Conservation (phyloP, 345 rosid genomes). For the Pugionium dolabratum region DNA sequence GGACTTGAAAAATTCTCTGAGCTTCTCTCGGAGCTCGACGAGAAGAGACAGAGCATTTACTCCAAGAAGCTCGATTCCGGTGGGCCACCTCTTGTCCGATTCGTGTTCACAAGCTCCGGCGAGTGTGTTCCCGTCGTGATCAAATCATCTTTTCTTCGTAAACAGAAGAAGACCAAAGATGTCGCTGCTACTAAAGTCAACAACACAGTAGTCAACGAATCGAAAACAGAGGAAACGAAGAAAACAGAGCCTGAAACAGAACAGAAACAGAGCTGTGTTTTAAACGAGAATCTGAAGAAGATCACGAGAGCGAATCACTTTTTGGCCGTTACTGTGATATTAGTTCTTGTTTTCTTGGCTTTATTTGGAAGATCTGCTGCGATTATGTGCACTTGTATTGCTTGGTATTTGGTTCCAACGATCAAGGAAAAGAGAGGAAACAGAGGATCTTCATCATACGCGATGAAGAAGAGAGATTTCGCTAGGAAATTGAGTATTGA, state of each 20-base stretch:
- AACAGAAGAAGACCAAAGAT: constrained; percentile 21
- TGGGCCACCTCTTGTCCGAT: constrained; percentile 57
- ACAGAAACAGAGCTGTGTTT: constrained; percentile 32
- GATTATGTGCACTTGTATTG: constrained; percentile 55
- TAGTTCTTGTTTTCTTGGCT: constrained; percentile 56
- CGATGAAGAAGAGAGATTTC: constrained; percentile 52
- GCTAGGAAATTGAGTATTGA: constrained; percentile 46
- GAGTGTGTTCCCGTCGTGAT: constrained; percentile 60
- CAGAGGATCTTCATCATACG: constrained; percentile 18
- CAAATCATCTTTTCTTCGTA: constrained; percentile 39
- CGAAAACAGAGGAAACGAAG: constrained; percentile 29
- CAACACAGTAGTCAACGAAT: constrained; percentile 25
- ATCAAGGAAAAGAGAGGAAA: constrained; percentile 39
- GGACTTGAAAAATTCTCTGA: constrained; percentile 79
- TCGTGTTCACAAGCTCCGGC: constrained; percentile 47
- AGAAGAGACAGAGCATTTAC: constrained; percentile 59
- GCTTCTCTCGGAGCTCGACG: constrained; percentile 59
- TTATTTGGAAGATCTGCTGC: constrained; percentile 69
- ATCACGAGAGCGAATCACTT: constrained; percentile 49
- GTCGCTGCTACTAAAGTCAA: constrained; percentile 21
- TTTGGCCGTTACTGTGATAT: constrained; percentile 48
- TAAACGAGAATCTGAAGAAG: constrained; percentile 37
- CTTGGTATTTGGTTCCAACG: constrained; percentile 67
- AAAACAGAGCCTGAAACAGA: constrained; percentile 35
- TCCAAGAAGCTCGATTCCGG: constrained; percentile 46